Percentiles rank a stretch among this genome's conserved stretches.
These are phyloP conservation scores for Endocalyx cinctus DNA, from an alignment of 2,329 filamentous ascomycete species.

Conservation along the genomic window DNA sequence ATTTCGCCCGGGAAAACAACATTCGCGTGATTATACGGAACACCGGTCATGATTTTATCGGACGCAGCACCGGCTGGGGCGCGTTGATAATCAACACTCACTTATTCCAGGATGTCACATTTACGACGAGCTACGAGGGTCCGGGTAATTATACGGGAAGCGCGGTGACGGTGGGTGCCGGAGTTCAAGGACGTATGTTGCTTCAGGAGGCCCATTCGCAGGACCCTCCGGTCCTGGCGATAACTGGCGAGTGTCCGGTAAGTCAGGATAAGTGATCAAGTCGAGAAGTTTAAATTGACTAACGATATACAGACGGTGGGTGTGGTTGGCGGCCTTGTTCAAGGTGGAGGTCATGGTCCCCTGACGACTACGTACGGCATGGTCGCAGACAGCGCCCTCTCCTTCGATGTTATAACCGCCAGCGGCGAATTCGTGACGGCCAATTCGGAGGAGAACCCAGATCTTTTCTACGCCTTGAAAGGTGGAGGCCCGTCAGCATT, in stretches of 20 bases:
- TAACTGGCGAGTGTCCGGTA: conserved; percentile 50
- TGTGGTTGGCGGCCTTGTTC: conserved; percentile 55
- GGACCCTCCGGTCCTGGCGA: conserved; percentile 36
- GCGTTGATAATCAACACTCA: conserved; percentile 54
- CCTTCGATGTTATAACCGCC: conserved; percentile 41
- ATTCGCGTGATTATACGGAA: conserved; percentile 52
- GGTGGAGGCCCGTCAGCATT: conserved; percentile 51
- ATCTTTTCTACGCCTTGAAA: conserved; percentile 54
- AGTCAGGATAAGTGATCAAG: conserved; percentile 9
- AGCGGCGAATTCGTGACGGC: conserved; percentile 40
- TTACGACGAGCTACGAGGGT: conserved; percentile 27
- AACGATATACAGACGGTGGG: conserved; percentile 43
- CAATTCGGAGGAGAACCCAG: conserved; percentile 38
- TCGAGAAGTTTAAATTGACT: conserved; percentile 3
- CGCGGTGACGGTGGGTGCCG: conserved; percentile 48
- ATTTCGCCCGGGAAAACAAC: conserved; percentile 41
- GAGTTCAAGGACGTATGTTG: conserved; percentile 43
- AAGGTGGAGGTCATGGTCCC: conserved; percentile 50
- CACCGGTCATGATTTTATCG: conserved; percentile 54
- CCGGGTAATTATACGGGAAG: conserved; percentile 39
- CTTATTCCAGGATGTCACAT: conserved; percentile 44
- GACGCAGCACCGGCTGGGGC: conserved; percentile 59
- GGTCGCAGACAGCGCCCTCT: conserved; percentile 43
- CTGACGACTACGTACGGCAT: conserved; percentile 35
- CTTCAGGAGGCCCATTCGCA: conserved; percentile 35